Base-by-base conservation (phyloP, 495 filamentous ascomycete genomes). In the Penicillium samsonianum region DNA sequence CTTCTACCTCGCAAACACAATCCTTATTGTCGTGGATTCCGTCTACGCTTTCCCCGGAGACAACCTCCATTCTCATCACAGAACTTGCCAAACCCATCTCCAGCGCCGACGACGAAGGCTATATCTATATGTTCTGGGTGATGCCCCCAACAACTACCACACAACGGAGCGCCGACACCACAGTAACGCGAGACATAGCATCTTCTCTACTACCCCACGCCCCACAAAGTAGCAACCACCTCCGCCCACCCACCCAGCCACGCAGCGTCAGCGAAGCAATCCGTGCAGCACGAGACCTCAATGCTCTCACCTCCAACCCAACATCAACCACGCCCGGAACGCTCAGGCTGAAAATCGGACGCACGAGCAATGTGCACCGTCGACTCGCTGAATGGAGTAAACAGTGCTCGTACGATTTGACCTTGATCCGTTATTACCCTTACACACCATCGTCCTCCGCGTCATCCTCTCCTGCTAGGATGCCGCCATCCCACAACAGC, bases 71-170 rank as follows among this genome's bases (percentile, higher is more conserved):
- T 20, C 79, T 92, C 26, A 79, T 90, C 40, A 76, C 82, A 30
- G 93, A 96, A 68, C 78, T 98, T 4, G 84, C 85, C 14, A 96
- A 96, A 65, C 90, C 92, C 11, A 81, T 95, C 58, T 90, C 90
- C 4, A 73, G 72, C 5, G 73, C 78, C 40, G 94, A 98, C 64
- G 90, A 95, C 45, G 80, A 90, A 43, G 94, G 94, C 37, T 98
- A 91, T 68, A 98, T 98, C 62, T 98, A 98, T 79, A 94, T 98
- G 64, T 98, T 97, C 81, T 96, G 92, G 91, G 78, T 96, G 5
- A 85, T 81, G 0, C 82, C 82, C 38, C 82, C 81, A 52, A 80
- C 70, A n/a, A 59, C 64, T 1, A 37, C 65, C 2, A 68, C 74
- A 46, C 72, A 73, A 4, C 35, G 33, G 17, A 16, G 44, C 45